phyloP scores from a whole-genome alignment of 2,329 filamentous ascomycete species.

The Fonsecaea nubica region DNA sequence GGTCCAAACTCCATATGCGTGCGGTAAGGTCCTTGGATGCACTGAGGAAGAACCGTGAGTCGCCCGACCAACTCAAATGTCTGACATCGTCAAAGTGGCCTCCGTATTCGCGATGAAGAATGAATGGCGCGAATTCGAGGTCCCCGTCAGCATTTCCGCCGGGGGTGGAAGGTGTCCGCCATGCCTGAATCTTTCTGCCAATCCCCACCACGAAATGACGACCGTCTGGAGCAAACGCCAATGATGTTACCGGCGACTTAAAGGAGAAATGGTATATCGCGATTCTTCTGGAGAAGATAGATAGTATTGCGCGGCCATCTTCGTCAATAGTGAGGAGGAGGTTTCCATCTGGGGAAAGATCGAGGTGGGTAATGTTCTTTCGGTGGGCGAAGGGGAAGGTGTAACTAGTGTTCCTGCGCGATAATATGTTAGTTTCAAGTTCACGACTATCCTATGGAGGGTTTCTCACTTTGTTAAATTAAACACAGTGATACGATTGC shows the following conservation, averaged over 20 bases:
- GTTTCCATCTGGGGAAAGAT: slow-evolving; percentile 87
- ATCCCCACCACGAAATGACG: slow-evolving; percentile 88
- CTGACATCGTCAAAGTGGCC: slow-evolving; percentile 88
- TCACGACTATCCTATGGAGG: neutral
- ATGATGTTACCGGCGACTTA: slow-evolving; percentile 77
- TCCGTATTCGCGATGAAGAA: slow-evolving; percentile 81
- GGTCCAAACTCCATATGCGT: slow-evolving; percentile 90
- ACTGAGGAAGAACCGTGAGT: slow-evolving; percentile 93
- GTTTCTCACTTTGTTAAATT: slow-evolving; percentile 82
- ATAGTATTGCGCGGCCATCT: slow-evolving; percentile 90
- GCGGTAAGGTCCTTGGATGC: slow-evolving; percentile 91
- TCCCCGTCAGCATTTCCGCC: slow-evolving; percentile 79
- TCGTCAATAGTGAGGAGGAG: slow-evolving; percentile 92
- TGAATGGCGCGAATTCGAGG: slow-evolving; percentile 93
- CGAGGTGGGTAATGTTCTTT: slow-evolving; percentile 87
- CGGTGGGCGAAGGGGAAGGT: slow-evolving; percentile 79
- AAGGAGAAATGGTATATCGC: slow-evolving; percentile 96
- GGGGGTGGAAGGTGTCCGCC: slow-evolving; percentile 91
- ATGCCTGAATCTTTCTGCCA: slow-evolving; percentile 88
- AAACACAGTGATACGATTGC: slow-evolving; percentile 94
- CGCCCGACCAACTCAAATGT: slow-evolving; percentile 91
- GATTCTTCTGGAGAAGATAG: slow-evolving; percentile 84
- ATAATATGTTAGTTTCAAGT: neutral
- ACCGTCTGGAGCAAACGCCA: slow-evolving; percentile 90
- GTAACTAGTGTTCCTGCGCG: slow-evolving; percentile 45